Base-by-base conservation (phyloP, 83 land plant genomes). In the Larix sibirica region DNA sequence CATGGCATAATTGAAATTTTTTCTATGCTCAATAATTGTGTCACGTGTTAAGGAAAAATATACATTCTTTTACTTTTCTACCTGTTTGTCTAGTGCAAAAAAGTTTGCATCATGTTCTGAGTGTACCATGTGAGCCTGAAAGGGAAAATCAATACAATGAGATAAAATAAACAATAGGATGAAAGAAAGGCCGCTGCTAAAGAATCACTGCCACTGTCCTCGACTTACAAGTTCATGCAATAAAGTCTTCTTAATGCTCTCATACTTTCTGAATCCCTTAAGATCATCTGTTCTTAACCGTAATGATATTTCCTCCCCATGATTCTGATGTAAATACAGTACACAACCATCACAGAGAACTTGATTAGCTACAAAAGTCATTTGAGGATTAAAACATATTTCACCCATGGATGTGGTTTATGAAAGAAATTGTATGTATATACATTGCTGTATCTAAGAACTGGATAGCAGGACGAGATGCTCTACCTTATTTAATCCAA, bases 251-350 rank as follows among this genome's bases (percentile, higher is more conserved):
- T 94, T 97, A 62, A 97, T 96, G 85, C 94, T 93, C 62, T 92
- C 97, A 86, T 94, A 96, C 83, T 97, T 97, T 78, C 98, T 91
- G 80, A 97, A 97, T 28, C 99, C 99, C 81, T 93, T 93, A 21
- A 97, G 89, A 79, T 97, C 99, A 91, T 97, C 98, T 17, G 98
- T 97, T 42, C 99, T 89, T 62, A 97, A 91, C 36, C 99, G 97
- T 82, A 97, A 80, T 18, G 99, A 97, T 62, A 97, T 97, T 84
- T 97, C 99, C 81, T 96, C 96, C 63, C 98, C 98, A 9, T 90
- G 94, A 85, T 97, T 97, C 99, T 97, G 87, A 58, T 80, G 14
- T 24, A 28, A 74, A 16, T 33, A 58, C 56, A 50, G 31, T 64
- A n/a, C 67, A 64, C 6, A 64, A 64, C 23, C 67, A 64, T 24